Percentiles rank a stretch among this genome's conserved stretches.
Conservation (phyloP, 208 protist genomes). For the Strigomonas culicis region DNA sequence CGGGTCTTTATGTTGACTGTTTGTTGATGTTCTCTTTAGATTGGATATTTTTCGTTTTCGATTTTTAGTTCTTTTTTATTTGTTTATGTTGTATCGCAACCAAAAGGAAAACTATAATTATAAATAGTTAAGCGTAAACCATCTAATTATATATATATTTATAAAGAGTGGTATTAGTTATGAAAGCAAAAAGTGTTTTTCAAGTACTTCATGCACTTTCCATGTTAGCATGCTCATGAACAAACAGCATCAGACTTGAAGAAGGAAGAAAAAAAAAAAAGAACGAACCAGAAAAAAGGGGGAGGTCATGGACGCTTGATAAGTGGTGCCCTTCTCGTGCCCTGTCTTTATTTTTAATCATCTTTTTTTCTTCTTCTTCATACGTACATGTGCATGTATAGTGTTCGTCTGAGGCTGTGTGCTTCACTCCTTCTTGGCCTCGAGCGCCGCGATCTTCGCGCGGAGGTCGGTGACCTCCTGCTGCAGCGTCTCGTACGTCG, state of each 20-base stretch:
- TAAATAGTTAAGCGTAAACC: too few species aligned
- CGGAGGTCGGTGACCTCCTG: slow-evolving; percentile 44
- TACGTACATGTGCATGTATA: not conserved
- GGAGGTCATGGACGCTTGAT: too few species aligned
- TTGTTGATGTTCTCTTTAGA: not conserved
- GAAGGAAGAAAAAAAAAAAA: slow-evolving; percentile 5
- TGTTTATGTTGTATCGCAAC: too few species aligned
- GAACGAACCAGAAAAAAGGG: not conserved
- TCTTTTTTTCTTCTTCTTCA: slow-evolving; percentile 19
- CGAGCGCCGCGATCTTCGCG: slow-evolving; percentile 64
- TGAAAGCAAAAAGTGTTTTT: too few species aligned
- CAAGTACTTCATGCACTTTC: too few species aligned
- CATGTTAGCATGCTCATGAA: not conserved
- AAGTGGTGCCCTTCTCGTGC: too few species aligned
- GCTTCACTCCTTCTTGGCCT: slow-evolving; percentile 27
- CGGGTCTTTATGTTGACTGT: not conserved
- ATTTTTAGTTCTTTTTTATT: not conserved
- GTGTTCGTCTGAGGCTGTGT: not conserved
- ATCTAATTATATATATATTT: too few species aligned
- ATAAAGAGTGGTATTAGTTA: too few species aligned
- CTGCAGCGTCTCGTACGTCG: slow-evolving; percentile 76
- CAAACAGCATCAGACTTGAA: not conserved
- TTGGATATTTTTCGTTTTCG: not conserved
- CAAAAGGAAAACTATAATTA: slow-evolving; percentile 8
- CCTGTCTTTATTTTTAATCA: slow-evolving; percentile 16